Base-by-base conservation (phyloP, 2,329 filamentous ascomycete genomes). In the Alternaria infectoria region DNA sequence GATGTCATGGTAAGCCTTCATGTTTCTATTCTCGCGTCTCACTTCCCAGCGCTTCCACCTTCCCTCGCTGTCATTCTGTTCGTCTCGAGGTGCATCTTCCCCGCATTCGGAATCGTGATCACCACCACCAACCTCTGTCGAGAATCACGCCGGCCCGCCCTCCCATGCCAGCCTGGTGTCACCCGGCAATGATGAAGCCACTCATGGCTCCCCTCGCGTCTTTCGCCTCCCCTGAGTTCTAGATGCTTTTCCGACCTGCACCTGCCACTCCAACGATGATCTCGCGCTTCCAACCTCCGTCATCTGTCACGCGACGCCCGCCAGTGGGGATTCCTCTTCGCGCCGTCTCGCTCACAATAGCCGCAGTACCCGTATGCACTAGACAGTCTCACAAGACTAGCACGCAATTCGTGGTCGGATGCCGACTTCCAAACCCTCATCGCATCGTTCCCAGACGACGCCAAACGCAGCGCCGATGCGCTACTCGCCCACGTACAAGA, bases 321-420 rank as follows among this genome's bases (percentile, higher is more conserved):
- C 64, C 52, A 43, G 54, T 65, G 62, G 60, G 64, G 62, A 62
- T 62, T 62, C 59, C 58, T 65, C 63, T 65, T 69, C 61, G 54
- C 65, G 52, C 59, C 57, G 63, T 57, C 62, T 40, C 58, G 69
- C 77, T 77, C 71, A 80, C 77, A 26, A 72, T 74, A 73, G 63
- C 70, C 70, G 66, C 76, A 94, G 91, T 95, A 93, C 77, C 92
- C 92, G 26, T 94, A 93, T 81, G 90, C 91, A 55, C 83, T 94
- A 64, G 79, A 86, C 54, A 87, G 86, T 51, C 87, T 95, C 52
- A 88, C 90, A 51, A 80, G 83, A 61, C 87, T 89, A 60, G 84
- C 94, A 64, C 83, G 85, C 59, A 83, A 85, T 57, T 84, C 91
- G 73, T 96, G 92, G 92, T 83, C 90, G 74, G 84, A 82, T 54